Conservation (phyloP, 257 asterid genomes). For the Solanum medicagineum region DNA sequence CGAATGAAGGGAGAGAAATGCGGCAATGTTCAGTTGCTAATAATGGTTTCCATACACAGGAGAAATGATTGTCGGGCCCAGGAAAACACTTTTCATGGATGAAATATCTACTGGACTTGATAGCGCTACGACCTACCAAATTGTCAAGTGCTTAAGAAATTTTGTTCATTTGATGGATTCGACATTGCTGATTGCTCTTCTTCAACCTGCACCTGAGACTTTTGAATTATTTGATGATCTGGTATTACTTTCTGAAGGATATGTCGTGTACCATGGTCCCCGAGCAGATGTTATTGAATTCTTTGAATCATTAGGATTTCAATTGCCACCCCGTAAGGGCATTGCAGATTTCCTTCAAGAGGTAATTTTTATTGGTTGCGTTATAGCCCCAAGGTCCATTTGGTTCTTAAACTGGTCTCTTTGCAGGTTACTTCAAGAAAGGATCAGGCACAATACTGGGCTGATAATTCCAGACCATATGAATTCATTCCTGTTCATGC, state of each 20-base stretch:
- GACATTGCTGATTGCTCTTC: conserved; percentile 80
- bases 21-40: background rate
- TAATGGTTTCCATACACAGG: conserved; percentile 25
- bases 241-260: conserved; percentile 66
- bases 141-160: conserved; percentile 68
- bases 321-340: conserved; percentile 81
- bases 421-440: conserved; percentile 68
- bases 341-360: conserved; percentile 89
- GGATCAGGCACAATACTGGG: conserved; percentile 92
- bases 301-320: conserved; percentile 76
- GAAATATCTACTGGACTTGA: conserved; percentile 94
- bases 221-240: conserved; percentile 84
- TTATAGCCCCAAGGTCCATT: background rate
- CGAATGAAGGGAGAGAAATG: background rate
- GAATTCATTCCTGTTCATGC: conserved; percentile 52
- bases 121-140: conserved; percentile 89
- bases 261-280: conserved; percentile 77
- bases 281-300: conserved; percentile 49
- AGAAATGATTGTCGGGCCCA: conserved; percentile 90
- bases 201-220: conserved; percentile 93
- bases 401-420: background rate
- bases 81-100: conserved; percentile 88
- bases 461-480: conserved; percentile 55
- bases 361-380: conserved; percentile 19
- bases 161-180: conserved; percentile 86